A percentile compares a stretch with the other conserved stretches of the same genome.
phyloP scores from a whole-genome alignment of 768 basidiomycete species.

The Sistotremastrum suecicum region DNA sequence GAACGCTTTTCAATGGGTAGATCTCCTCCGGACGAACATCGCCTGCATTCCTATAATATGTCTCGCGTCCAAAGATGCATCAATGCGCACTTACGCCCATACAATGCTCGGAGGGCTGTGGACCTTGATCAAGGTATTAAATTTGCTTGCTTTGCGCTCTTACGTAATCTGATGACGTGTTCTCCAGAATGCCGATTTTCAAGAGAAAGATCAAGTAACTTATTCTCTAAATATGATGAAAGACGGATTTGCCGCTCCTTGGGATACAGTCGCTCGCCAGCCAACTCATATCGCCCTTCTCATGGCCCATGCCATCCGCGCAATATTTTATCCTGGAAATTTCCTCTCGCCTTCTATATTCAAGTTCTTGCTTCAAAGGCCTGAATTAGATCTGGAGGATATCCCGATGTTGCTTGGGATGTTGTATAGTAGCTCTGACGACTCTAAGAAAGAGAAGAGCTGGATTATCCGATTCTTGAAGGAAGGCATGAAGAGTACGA shows the following conservation, averaged over 20 bases:
- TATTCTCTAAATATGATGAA: conserved; percentile 57
- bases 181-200: conserved; percentile 43
- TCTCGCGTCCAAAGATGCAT: conserved; percentile 49
- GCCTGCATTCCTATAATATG: conserved; percentile 59
- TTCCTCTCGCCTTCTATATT: conserved; percentile 81
- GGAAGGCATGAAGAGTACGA: conserved; percentile 60
- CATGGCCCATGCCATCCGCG: conserved; percentile 67
- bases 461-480: conserved; percentile 81
- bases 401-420: conserved; percentile 86
- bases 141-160: neutral
- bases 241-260: conserved; percentile 31
- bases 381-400: conserved; percentile 63
- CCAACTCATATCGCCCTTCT: conserved; percentile 72
- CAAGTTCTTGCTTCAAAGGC: conserved; percentile 81
- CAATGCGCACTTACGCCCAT: conserved; percentile 45
- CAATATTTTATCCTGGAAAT: conserved; percentile 75
- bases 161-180: neutral
- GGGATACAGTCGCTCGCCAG: conserved; percentile 35
- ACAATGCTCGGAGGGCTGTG: conserved; percentile 49
- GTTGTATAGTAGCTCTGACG: conserved; percentile 66
- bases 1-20: conserved; percentile 68
- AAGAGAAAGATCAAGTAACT: conserved; percentile 62
- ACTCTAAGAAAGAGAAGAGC: conserved; percentile 76
- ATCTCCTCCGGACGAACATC: conserved; percentile 70
- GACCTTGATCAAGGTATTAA: conserved; percentile 46